Conservation (phyloP, 2,329 filamentous ascomycete species). For the Aspergillus pseudoglaucus region DNA sequence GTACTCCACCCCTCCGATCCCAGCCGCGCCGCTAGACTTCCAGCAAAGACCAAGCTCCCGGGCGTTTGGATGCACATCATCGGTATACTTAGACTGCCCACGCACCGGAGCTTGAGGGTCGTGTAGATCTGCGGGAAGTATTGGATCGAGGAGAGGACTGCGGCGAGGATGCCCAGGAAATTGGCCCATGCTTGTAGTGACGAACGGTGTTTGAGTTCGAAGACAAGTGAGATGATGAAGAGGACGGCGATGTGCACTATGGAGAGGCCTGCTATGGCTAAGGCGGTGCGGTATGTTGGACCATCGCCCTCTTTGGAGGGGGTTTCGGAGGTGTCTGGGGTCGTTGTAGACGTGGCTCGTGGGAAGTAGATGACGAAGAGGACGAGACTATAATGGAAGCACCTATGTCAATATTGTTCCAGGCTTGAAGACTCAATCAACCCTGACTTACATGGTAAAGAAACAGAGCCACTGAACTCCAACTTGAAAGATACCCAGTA, state of each 20-base stretch:
- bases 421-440: neutral
- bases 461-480: conserved; percentile 91
- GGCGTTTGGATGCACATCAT: conserved; percentile 99
- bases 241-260: conserved; percentile 69
- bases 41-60: conserved; percentile 82
- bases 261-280: conserved; percentile 66
- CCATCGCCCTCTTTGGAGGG: conserved; percentile 43
- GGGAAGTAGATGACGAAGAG: conserved; percentile 96
- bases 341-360: conserved; percentile 40
- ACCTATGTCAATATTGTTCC: neutral
- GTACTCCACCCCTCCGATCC: conserved; percentile 86
- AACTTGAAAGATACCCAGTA: conserved; percentile 86
- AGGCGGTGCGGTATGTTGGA: conserved; percentile 70
- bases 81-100: conserved; percentile 85
- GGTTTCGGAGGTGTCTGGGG: conserved; percentile 30
- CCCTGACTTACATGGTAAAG: conserved; percentile 67
- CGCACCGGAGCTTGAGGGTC: conserved; percentile 76
- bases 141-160: conserved; percentile 74
- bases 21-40: conserved; percentile 71
- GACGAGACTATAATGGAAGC: conserved; percentile 57
- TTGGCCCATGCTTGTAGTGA: conserved; percentile 76
- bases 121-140: conserved; percentile 95
- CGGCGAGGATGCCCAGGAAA: conserved; percentile 71
- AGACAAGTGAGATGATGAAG: conserved; percentile 56
- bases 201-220: conserved; percentile 57